Evolutionary conservation across 2,329 filamentous ascomycete species (phyloP), one percentile per base, ranked within the genome.

Genomic region (Aspergillus glaucus): DNA sequence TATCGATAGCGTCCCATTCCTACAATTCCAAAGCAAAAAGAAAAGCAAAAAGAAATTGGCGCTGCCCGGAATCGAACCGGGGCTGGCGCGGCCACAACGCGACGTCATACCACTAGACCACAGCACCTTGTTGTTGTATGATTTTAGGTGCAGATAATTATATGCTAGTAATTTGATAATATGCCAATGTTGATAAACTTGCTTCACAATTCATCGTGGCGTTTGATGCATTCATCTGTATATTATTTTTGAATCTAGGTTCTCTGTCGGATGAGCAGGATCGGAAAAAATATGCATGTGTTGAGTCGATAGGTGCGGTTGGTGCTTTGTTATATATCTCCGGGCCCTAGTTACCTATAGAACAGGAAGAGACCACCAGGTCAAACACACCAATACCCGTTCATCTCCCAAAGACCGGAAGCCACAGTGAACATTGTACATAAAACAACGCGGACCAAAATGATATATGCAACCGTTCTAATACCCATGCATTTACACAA

Each of bases 41-140:
- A 28, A 1, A 28, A 40, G 1, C 1, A 44, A 28, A 43, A 28
- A 28, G 7, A 22, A 17, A 30, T 9, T 26, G 41, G 41, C 24
- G 22, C 41, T 43, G 41, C 41, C 41, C 41, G 41, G 41, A 28
- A 43, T 43, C 41, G 41, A 43, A 43, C 41, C 41, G 41, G 41
- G 41, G 24, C 24, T 43, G 24, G 41, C 24, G 41, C 22, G 24
- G 24, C 24, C 41, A 43, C 22, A 43, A 43, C 24, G 22, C 41
- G 24, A 26, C 24, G 41, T 43, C 22, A 43, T 43, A 43, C 41
- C 41, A 43, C 24, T 43, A 43, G 22, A 43, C 41, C 24, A 43
- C 41, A 43, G 41, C 22, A 43, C 41, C 41, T 40, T 39, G 7
- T 40, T 22, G 9, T 40, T 39, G 8, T 39, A 7, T 1, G 3